Evolutionary conservation across 371 early-diverging fungal genomes (phyloP), one percentile per base, ranked within the genome.

Genomic region (Fennellomyces sp.): DNA sequence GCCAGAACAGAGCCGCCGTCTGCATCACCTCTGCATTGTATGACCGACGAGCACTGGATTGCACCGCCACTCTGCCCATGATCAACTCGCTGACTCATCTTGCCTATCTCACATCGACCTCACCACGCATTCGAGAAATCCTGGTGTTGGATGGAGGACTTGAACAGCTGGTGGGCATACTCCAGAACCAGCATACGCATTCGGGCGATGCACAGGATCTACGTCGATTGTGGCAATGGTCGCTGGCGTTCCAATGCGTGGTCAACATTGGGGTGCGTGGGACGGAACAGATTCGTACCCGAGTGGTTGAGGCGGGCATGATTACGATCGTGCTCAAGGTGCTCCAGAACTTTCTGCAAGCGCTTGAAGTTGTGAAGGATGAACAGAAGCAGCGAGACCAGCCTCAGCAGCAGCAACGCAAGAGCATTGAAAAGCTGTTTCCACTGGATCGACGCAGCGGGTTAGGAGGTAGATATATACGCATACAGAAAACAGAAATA

Each of bases 71-170:
- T 38, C 75, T 92, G 58, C 91, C 95, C 33, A 83, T 96, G 56
- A 86, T 92, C 65, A 91, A 89, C 63, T 93, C 94, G n/a, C 84
- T 96, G 8, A 91, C 90, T 59, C 91, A 95, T 77, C 86, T 96
- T 45, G 88, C 85, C 41, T 91, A 92, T 68, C 79, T 94, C 58
- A 94, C 94, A 3, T 85, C 88, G 28, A 88, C 93, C 8, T 91
- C 93, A 19, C 88, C 90, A 19, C 83, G 90, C 39, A 92, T 94
- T 23, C 85, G 94, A 53, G 88, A 89, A 55, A 86, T 91, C 49
- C 76, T 96, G 29, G 85, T 89, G 19, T 75, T 86, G 15, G 96
- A 96, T 82, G 96, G 96, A 30, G 96, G 94, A 6, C 69, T 96
- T n/a, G 93, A 93, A 69, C 83, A 92, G 36, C 82, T 96, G 0